Conservation (phyloP, 192 early-diverging fungal genomes). For the Backusella macrospora region DNA sequence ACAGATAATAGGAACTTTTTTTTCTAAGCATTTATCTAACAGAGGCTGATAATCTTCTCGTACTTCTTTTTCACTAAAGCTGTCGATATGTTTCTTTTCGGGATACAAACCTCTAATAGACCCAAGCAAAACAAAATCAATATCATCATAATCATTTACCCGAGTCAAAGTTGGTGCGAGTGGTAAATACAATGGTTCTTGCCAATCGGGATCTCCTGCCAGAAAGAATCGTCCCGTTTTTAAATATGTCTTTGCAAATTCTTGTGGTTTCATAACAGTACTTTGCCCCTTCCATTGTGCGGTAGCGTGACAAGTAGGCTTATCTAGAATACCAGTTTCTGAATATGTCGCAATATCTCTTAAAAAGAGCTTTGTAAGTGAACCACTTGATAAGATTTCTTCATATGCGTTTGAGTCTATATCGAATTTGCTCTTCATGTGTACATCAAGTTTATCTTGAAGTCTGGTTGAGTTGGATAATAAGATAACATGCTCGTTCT, state of each 20-base stretch:
- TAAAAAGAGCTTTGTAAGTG: constrained; percentile 27
- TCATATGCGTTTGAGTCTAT: constrained; percentile 20
- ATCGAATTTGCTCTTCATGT: constrained; percentile 18
- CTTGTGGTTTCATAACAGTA: neutral
- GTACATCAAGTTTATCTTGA: neutral
- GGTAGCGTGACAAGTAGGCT: constrained; percentile 23
- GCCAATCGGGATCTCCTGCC: constrained; percentile 24
- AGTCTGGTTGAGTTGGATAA: constrained; percentile 38
- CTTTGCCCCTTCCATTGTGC: neutral
- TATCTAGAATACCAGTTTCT: neutral
- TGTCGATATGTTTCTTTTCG: neutral
- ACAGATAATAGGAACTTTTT: constrained; percentile 32
- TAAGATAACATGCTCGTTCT: constrained; percentile 17
- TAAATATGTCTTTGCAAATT: constrained; percentile 21
- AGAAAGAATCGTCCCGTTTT: constrained; percentile 30
- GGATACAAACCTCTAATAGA: constrained; percentile 12
- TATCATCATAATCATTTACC: constrained; percentile 4
- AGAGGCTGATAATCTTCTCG: constrained; percentile 24
- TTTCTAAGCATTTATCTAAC: constrained; percentile 10
- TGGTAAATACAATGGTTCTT: constrained; percentile 25
- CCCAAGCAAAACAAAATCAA: constrained; percentile 37
- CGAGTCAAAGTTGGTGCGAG: constrained; percentile 14
- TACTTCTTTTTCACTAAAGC: constrained; percentile 16
- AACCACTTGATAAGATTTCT: constrained; percentile 35
- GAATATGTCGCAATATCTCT: constrained; percentile 3